phyloP scores from a whole-genome alignment of 2,329 filamentous ascomycete species.

The Blumeriella jaapii region DNA sequence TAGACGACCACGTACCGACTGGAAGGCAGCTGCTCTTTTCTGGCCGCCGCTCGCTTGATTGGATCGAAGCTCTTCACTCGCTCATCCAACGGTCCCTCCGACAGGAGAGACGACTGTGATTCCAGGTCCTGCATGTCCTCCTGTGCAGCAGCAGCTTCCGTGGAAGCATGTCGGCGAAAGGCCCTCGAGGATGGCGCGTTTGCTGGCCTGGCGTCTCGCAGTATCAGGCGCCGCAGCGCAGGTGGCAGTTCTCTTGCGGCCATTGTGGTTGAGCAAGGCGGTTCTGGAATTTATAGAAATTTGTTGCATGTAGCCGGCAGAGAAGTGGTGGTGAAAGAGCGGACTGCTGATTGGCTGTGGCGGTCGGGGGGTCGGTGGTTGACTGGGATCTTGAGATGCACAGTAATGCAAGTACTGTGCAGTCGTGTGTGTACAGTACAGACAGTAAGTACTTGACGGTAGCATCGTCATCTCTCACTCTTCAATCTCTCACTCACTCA shows the following conservation, averaged over 20 bases:
- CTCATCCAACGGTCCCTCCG: conserved; percentile 27
- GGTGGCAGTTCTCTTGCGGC: conserved; percentile 25
- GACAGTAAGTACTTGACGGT: no score
- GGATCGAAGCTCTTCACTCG: conserved; percentile 36
- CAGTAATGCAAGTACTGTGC: no score
- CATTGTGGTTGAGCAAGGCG: conserved; percentile 18
- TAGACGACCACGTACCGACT: conserved; percentile 31
- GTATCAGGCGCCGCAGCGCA: conserved; percentile 20
- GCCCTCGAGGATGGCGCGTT: conserved; percentile 8
- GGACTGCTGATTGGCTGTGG: not conserved
- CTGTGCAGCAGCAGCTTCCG: conserved; percentile 18
- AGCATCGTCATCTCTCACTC: no score
- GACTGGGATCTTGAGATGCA: not conserved
- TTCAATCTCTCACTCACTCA: no score
- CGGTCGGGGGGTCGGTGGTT: not conserved
- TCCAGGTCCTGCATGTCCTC: conserved; percentile 34
- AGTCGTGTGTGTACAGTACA: no score
- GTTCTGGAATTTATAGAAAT: not conserved
- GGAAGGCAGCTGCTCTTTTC: conserved; percentile 28
- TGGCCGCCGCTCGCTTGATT: conserved; percentile 32
- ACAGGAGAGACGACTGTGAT: conserved; percentile 32
- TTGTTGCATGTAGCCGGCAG: no score
- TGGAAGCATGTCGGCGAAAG: conserved; percentile 23
- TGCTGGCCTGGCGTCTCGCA: conserved; percentile 16
- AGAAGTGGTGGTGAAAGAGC: conserved; percentile 3